These are phyloP conservation scores for Xylariaceae sp. DNA, from an alignment of 2,329 filamentous ascomycete species.

Conservation along the genomic window DNA sequence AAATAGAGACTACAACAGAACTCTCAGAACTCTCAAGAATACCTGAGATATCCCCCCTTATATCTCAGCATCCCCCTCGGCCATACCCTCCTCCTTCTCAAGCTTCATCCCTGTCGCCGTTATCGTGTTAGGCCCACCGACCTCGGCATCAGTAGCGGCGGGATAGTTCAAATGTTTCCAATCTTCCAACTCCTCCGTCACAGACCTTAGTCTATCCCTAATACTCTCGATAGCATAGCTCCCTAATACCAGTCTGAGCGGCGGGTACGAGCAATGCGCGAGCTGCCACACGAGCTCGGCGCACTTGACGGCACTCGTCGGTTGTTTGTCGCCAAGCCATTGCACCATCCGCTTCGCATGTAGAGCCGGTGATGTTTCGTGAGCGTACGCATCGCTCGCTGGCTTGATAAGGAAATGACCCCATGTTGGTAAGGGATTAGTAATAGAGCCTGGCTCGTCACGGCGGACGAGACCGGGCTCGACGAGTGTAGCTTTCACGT, in stretches of 20 bases:
- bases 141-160: constrained; percentile 19
- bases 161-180: constrained; percentile 83
- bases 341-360: constrained; percentile 90
- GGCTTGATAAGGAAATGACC: constrained; percentile 90
- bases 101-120: constrained; percentile 16
- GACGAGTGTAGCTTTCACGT: constrained; percentile 89
- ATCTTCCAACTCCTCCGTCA: constrained; percentile 92
- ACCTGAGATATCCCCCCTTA: too few species aligned
- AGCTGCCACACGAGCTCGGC: constrained; percentile 93
- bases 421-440: constrained; percentile 68
- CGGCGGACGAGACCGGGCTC: constrained; percentile 84
- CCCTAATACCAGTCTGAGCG: constrained; percentile 78
- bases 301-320: constrained; percentile 87
- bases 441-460: constrained; percentile 64
- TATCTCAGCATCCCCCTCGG: not conserved
- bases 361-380: constrained; percentile 73
- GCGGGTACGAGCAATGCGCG: constrained; percentile 91
- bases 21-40: too few species aligned
- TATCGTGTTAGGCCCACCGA: constrained; percentile 27
- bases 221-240: constrained; percentile 97
- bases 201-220: constrained; percentile 78
- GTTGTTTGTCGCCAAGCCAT: constrained; percentile 90
- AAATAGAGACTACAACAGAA: too few species aligned
- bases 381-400: constrained; percentile 75
- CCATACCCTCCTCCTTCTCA: not conserved